Percentiles rank a stretch among this genome's conserved stretches.
These are phyloP conservation scores for Labyrinthula sp. DNA, from an alignment of 352 stramenopile genomes.

Conservation along the genomic window DNA sequence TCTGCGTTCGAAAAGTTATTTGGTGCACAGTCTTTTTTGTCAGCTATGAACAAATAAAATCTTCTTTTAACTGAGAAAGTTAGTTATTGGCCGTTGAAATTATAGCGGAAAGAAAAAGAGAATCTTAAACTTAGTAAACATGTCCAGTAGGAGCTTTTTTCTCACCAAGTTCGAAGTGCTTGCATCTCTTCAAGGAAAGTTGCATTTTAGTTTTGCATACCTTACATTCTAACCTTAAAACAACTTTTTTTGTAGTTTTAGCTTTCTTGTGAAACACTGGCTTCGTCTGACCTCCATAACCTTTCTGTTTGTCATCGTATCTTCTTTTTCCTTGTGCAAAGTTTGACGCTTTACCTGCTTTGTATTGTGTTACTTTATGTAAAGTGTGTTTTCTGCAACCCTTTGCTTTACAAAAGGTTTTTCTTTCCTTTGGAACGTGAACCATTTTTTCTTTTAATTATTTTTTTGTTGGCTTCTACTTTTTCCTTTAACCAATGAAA, in stretches of 20 bases:
- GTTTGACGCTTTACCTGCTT: conserved; percentile 96
- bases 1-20: conserved; percentile 29
- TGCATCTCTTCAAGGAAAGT: conserved; percentile 93
- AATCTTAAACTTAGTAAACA: conserved; percentile 64
- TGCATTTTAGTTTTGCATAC: conserved; percentile 99
- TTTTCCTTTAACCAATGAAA: too few species aligned
- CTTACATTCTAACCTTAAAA: conserved; percentile 97
- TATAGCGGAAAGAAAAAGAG: conserved; percentile 25
- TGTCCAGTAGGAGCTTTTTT: conserved; percentile 95
- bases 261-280: conserved; percentile 99
- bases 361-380: conserved; percentile 99
- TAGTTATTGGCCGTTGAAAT: conserved; percentile 1
- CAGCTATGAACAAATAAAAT: conserved; percentile 20
- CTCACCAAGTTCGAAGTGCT: conserved; percentile 98
- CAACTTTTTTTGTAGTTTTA: conserved; percentile 92
- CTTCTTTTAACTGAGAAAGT: background rate
- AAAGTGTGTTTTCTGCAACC: conserved; percentile 95
- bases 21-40: conserved; percentile 32
- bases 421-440: conserved; percentile 97
- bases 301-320: conserved; percentile 99
- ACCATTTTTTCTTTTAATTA: too few species aligned
- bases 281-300: conserved; percentile 99
- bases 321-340: conserved; percentile 93
- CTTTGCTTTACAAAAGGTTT: conserved; percentile 94
- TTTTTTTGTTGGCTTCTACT: too few species aligned